Percentiles rank a stretch among this genome's conserved stretches.
phyloP scores from a whole-genome alignment of 2,329 filamentous ascomycete species.

The Neospermospora avenae region DNA sequence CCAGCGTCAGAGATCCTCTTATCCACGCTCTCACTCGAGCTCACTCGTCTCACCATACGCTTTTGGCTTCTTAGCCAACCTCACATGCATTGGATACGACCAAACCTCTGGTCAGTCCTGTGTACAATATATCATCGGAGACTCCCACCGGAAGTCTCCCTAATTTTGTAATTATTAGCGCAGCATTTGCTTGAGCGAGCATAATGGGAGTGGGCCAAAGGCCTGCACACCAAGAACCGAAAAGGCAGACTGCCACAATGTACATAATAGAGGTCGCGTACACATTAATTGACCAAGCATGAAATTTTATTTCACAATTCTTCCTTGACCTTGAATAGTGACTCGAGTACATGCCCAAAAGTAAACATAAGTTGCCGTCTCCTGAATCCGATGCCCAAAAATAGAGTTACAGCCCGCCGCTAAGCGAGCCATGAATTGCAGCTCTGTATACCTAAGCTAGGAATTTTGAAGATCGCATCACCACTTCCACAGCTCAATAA shows the following conservation, averaged over 20 bases:
- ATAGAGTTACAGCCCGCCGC: slow-evolving; percentile 4
- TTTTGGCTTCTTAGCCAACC: not conserved
- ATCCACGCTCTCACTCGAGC: not conserved
- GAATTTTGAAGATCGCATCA: slow-evolving; percentile 4
- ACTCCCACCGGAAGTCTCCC: not conserved
- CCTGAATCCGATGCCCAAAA: slow-evolving; percentile 7
- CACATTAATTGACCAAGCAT: slow-evolving; percentile 5
- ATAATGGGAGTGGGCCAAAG: slow-evolving; percentile 1
- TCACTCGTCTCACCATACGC: not conserved
- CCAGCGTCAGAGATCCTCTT: not conserved
- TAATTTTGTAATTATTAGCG: slow-evolving; percentile 8
- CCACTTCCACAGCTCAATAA: slow-evolving; percentile 28
- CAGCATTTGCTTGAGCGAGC: slow-evolving; percentile 7
- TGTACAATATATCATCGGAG: not conserved
- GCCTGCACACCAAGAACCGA: slow-evolving; percentile 1
- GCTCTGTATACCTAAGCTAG: not conserved
- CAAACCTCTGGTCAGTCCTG: not conserved
- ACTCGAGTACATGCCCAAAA: not conserved
- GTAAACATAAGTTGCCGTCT: not conserved
- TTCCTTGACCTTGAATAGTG: not conserved
- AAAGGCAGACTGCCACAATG: slow-evolving; percentile 2
- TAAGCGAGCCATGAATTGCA: slow-evolving; percentile 20
- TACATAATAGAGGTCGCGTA: not conserved
- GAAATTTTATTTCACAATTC: not conserved
- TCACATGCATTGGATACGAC: not conserved